Percentiles rank a stretch among this genome's conserved stretches.
Conservation (phyloP, 2,329 filamentous ascomycete species). For the Colletotrichum tanaceti region DNA sequence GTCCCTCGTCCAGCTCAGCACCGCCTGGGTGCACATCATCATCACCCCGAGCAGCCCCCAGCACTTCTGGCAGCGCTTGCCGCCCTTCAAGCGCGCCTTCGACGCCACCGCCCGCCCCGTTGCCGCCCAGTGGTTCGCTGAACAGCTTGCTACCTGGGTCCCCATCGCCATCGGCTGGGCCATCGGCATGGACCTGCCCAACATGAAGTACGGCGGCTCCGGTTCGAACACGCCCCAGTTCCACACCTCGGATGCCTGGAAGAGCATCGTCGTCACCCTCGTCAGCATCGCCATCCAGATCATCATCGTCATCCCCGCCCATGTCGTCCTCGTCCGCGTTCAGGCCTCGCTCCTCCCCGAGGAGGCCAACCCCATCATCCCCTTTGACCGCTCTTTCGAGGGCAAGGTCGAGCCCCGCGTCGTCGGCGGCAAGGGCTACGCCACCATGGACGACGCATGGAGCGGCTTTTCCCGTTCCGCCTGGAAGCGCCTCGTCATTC, state of each 20-base stretch:
- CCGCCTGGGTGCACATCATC: conserved; percentile 88
- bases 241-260: conserved; percentile 55
- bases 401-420: conserved; percentile 81
- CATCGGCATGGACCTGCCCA: conserved; percentile 58
- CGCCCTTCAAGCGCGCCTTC: conserved; percentile 71
- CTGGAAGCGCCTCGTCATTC: conserved; percentile 77
- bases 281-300: conserved; percentile 64
- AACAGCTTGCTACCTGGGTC: conserved; percentile 61
- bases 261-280: conserved; percentile 59
- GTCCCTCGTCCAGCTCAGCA: conserved; percentile 73
- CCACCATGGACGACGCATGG: conserved; percentile 82
- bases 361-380: conserved; percentile 84
- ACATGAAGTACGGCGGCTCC: conserved; percentile 52
- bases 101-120: conserved; percentile 77
- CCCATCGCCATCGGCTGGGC: conserved; percentile 52
- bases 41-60: conserved; percentile 76
- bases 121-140: conserved; percentile 69
- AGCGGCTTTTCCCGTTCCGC: conserved; percentile 78
- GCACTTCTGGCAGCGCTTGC: conserved; percentile 76
- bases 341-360: conserved; percentile 88
- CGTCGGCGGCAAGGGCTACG: conserved; percentile 77
- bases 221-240: conserved; percentile 51
- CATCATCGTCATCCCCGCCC: conserved; percentile 78
- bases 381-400: conserved; percentile 88
- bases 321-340: conserved; percentile 81